Evolutionary conservation across 768 basidiomycete genomes (phyloP).

Genomic region (Chlorophyllum brunneum): DNA sequence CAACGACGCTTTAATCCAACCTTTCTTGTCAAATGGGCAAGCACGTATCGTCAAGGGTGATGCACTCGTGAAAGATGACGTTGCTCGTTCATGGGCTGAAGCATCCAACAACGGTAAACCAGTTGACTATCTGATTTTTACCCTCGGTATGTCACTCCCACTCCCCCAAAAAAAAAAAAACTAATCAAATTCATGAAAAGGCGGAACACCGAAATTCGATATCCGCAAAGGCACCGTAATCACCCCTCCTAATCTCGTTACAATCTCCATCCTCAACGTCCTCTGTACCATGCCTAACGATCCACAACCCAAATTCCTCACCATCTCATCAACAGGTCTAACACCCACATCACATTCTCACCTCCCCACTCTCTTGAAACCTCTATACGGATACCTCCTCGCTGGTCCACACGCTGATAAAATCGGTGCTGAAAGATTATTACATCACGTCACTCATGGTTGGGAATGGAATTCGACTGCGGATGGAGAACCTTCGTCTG

Average conservation of each 20-base stretch:
- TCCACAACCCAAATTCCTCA: conserved; percentile 45
- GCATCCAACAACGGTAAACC: conserved; percentile 28
- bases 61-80: conserved; percentile 48
- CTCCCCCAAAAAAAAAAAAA: too few species aligned
- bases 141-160: conserved; percentile 39
- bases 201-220: conserved; percentile 42
- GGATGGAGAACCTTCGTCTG: conserved; percentile 34
- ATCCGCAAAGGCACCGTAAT: conserved; percentile 46
- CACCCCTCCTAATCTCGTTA: conserved; percentile 54
- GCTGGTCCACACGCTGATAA: conserved; percentile 55
- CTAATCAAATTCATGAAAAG: conserved; percentile 23
- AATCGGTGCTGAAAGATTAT: conserved; percentile 48
- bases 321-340: conserved; percentile 51
- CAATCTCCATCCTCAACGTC: conserved; percentile 50
- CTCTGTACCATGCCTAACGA: conserved; percentile 48
- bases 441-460: conserved; percentile 42
- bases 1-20: conserved; percentile 47
- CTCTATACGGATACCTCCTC: conserved; percentile 45
- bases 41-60: conserved; percentile 60
- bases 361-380: conserved; percentile 46
- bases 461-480: conserved; percentile 41
- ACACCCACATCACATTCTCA: conserved; percentile 38
- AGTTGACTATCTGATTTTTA: conserved; percentile 57
- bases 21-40: conserved; percentile 43
- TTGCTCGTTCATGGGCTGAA: conserved; percentile 47